Evolutionary conservation across 768 basidiomycete species (phyloP).

Genomic region (Mycena haematopus): DNA sequence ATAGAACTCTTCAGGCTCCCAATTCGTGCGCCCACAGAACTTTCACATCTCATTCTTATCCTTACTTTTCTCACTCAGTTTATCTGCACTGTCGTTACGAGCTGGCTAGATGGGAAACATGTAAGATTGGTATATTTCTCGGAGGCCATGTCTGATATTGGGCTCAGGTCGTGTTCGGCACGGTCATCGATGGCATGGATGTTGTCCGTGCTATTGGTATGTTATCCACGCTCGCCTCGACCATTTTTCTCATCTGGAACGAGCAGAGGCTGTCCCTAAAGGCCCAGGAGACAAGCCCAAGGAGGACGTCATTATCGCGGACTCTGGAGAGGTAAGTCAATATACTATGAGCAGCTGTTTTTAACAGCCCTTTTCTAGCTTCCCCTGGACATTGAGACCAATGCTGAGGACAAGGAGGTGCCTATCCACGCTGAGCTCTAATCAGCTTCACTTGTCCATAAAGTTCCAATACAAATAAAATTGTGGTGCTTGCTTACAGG

Average conservation of each 20-base stretch:
- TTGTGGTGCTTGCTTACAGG: conserved; percentile 58
- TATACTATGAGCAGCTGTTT: background rate
- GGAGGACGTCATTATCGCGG: conserved; percentile 79
- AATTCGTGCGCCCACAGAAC: conserved; percentile 65
- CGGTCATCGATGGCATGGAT: conserved; percentile 92
- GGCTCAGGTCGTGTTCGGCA: conserved; percentile 87
- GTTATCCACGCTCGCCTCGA: conserved; percentile 28
- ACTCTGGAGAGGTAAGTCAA: conserved; percentile 82
- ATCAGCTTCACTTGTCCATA: conserved; percentile 47
- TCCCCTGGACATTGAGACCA: conserved; percentile 50
- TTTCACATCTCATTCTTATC: conserved; percentile 3
- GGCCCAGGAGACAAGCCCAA: conserved; percentile 72
- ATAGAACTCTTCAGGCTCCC: conserved; percentile 63
- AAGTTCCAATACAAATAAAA: conserved; percentile 60
- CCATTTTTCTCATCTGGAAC: conserved; percentile 14
- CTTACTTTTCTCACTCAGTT: conserved; percentile 59
- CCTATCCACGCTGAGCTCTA: conserved; percentile 95
- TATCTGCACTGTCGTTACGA: conserved; percentile 86
- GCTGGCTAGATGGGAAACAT: conserved; percentile 92
- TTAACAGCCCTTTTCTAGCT: conserved; percentile 46
- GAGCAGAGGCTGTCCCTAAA: conserved; percentile 76
- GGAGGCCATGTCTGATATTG: background rate
- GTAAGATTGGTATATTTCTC: conserved; percentile 46
- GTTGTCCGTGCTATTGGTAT: conserved; percentile 77
- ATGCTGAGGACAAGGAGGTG: conserved; percentile 84